These are phyloP conservation scores for Apiospora pterosperma DNA, from an alignment of 2,329 filamentous ascomycete genomes.

Conservation along the genomic window DNA sequence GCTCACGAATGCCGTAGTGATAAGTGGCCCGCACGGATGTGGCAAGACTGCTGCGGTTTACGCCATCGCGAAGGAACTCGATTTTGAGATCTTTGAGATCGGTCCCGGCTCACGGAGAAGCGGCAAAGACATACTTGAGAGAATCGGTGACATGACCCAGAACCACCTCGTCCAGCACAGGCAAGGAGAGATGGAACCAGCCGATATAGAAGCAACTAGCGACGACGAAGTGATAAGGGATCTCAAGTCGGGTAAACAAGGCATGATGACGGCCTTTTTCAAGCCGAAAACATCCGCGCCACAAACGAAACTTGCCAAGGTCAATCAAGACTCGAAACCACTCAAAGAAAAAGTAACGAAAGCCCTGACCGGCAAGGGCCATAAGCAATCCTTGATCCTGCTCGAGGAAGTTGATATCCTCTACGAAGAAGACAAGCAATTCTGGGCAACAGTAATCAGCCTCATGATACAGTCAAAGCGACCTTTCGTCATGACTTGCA, in stretches of 20 bases:
- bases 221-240: conserved; percentile 52
- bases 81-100: conserved; percentile 93
- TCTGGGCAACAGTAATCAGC: conserved; percentile 79
- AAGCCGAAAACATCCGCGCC: conserved; percentile 44
- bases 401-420: conserved; percentile 92
- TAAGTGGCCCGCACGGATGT: conserved; percentile 85
- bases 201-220: conserved; percentile 21
- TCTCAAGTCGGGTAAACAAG: conserved; percentile 67
- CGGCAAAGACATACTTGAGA: conserved; percentile 86
- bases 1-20: conserved; percentile 72
- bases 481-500: conserved; percentile 94
- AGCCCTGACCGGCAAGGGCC: conserved; percentile 42
- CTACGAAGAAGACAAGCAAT: conserved; percentile 93
- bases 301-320: conserved; percentile 23
- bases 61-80: conserved; percentile 86
- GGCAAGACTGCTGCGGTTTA: conserved; percentile 93
- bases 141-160: conserved; percentile 92
- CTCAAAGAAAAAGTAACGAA: conserved; percentile 30
- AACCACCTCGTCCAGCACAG: conserved; percentile 78
- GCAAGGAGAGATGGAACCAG: conserved; percentile 28
- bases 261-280: conserved; percentile 80
- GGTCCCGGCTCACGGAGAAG: conserved; percentile 79
- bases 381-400: conserved; percentile 92
- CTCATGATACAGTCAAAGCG: conserved; percentile 83
- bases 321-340: conserved; percentile 8